phyloP scores from a whole-genome alignment of 345 rosid genomes.

The Citrus cavaleriei region DNA sequence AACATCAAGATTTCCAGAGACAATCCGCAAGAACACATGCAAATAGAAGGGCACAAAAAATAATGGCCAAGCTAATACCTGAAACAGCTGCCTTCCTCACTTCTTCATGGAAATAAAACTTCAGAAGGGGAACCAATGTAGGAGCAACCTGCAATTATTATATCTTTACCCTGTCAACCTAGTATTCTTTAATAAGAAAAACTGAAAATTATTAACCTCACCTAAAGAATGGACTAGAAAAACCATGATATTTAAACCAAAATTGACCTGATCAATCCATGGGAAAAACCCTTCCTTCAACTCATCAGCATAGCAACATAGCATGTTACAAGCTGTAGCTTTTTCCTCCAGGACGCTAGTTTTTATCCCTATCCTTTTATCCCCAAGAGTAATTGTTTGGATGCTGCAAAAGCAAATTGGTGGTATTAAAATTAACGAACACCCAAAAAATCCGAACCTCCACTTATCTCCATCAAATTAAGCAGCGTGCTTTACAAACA shows the following conservation, averaged over 20 bases:
- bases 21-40: conserved; percentile 1
- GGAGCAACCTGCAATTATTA: conserved; percentile 50
- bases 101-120: conserved; percentile 74
- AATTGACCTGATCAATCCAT: conserved; percentile 53
- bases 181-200: not conserved
- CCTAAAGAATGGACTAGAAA: not conserved
- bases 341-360: conserved; percentile 62
- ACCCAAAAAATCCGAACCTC: not conserved
- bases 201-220: not conserved
- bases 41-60: conserved; percentile 1
- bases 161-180: not conserved
- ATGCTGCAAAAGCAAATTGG: conserved; percentile 32
- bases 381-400: conserved; percentile 77
- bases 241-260: not conserved
- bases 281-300: conserved; percentile 59
- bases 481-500: not conserved
- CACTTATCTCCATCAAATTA: not conserved
- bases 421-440: not conserved
- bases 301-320: conserved; percentile 67
- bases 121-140: conserved; percentile 65
- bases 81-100: conserved; percentile 82
- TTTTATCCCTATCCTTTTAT: conserved; percentile 66
- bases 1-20: not conserved
- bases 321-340: conserved; percentile 66
- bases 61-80: conserved; percentile 33